phyloP scores from a whole-genome alignment of 1,139 yeast species.

The Meyerozyma smithsonii region DNA sequence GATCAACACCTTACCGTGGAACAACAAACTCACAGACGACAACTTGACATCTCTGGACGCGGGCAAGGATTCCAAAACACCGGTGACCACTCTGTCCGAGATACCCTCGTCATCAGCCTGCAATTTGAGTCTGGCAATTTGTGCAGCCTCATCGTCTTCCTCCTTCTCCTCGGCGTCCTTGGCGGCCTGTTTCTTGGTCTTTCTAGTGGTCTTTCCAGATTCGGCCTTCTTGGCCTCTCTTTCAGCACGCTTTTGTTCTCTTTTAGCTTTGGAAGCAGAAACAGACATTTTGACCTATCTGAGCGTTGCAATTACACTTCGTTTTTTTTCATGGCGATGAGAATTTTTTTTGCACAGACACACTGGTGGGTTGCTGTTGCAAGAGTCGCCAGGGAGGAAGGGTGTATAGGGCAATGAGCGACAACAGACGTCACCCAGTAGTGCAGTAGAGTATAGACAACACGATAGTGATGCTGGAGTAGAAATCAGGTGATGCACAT shows the following conservation, averaged over 20 bases:
- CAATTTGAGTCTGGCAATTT: constrained; percentile 79
- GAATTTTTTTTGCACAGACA: constrained; percentile 3
- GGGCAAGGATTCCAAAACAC: constrained; percentile 83
- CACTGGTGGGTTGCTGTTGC: constrained; percentile 1
- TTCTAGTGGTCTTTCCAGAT: constrained; percentile 64
- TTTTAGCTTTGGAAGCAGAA: constrained; percentile 94
- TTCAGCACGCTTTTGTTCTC: constrained; percentile 78
- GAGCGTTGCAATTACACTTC: neutral
- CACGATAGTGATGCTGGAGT: too few relatives aligned
- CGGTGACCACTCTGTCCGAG: constrained; percentile 96
- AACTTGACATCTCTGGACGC: constrained; percentile 94
- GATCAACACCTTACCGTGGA: constrained; percentile 95
- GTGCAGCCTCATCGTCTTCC: constrained; percentile 64
- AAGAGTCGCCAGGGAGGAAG: neutral
- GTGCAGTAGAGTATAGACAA: neutral
- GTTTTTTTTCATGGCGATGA: constrained; percentile 1
- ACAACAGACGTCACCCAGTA: too few relatives aligned
- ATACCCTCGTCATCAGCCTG: constrained; percentile 92
- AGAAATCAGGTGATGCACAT: too few relatives aligned
- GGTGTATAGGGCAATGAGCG: neutral
- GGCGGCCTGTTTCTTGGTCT: constrained; percentile 50
- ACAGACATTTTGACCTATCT: constrained; percentile 35
- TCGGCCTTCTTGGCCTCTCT: constrained; percentile 65
- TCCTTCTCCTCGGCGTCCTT: constrained; percentile 56
- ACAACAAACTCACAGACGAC: constrained; percentile 82